Evolutionary conservation across 495 filamentous ascomycete genomes (phyloP).

Genomic region (Neurospora hispaniola): DNA sequence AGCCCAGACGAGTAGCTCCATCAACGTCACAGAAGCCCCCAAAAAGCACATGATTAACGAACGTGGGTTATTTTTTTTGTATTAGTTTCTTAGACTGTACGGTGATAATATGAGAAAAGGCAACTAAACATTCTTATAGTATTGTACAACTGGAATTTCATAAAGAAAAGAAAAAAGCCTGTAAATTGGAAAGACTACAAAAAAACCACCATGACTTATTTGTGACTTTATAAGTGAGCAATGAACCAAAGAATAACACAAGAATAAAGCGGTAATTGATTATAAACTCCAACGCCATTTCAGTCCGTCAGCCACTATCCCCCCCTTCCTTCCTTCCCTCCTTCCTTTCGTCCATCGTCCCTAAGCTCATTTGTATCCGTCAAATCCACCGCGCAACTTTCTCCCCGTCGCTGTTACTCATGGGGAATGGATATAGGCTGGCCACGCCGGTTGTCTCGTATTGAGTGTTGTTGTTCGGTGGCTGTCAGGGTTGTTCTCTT

Average conservation of each 20-base stretch:
- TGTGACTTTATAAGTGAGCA: not conserved
- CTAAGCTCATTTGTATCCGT: not conserved
- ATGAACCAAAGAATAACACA: not conserved
- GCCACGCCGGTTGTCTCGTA: not conserved
- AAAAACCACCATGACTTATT: not conserved
- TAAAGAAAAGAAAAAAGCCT: not conserved
- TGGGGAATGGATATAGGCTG: not conserved
- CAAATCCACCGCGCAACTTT: not conserved
- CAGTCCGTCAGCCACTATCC: not conserved
- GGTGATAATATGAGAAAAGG: no score
- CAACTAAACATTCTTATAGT: not conserved
- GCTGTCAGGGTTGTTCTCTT: not conserved
- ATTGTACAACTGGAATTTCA: not conserved
- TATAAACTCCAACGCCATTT: not conserved
- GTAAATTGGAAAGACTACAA: not conserved
- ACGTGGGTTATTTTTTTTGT: no score
- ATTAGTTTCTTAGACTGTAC: no score
- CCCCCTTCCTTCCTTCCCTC: not conserved
- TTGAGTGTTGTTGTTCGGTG: not conserved
- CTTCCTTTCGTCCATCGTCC: not conserved
- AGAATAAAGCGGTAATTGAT: not conserved
- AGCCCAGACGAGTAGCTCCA: no score
- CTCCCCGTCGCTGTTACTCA: not conserved
- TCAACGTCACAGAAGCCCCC: no score
- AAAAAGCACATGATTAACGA: no score